Evolutionary conservation across 352 stramenopile genomes (phyloP).

Genomic region (Phytophthora hybrid): DNA sequence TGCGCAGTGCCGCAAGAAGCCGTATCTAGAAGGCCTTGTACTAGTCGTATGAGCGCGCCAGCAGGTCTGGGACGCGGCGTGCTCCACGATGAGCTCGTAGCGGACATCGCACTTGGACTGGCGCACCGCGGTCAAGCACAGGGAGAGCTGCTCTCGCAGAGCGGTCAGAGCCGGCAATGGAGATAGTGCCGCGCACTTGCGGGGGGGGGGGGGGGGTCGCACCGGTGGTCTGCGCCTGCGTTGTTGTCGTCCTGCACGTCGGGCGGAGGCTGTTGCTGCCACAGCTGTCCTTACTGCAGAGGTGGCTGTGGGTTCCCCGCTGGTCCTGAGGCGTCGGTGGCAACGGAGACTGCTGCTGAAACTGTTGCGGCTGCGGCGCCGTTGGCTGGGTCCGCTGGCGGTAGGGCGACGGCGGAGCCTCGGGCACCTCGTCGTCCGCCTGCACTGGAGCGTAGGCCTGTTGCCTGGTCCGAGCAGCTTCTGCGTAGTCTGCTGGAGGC

Average conservation of each 20-base stretch:
- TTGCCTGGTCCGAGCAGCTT: slow-evolving; percentile 47
- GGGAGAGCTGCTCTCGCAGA: slow-evolving; percentile 29
- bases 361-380: slow-evolving; percentile 12
- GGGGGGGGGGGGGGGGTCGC: not conserved
- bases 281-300: slow-evolving; percentile 10
- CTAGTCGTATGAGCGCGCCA: slow-evolving; percentile 42
- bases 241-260: too few relatives aligned
- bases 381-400: slow-evolving; percentile 25
- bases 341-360: slow-evolving; percentile 17
- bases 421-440: slow-evolving; percentile 11
- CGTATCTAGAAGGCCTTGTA: slow-evolving; percentile 46
- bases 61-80: slow-evolving; percentile 10
- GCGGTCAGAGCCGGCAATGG: slow-evolving; percentile 3
- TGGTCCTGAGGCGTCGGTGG: slow-evolving; percentile 23
- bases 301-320: slow-evolving; percentile 18
- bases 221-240: too few relatives aligned
- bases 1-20: slow-evolving; percentile 33
- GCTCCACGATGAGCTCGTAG: slow-evolving; percentile 15
- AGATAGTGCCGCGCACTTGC: slow-evolving; percentile 1
- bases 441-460: slow-evolving; percentile 49
- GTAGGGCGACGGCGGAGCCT: slow-evolving; percentile 11
- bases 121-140: slow-evolving; percentile 16
- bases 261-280: slow-evolving; percentile 20
- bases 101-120: slow-evolving; percentile 24
- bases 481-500: slow-evolving; percentile 37